Evolutionary conservation across 305 asterid species (phyloP).

Genomic region (Ilex paraguariensis): DNA sequence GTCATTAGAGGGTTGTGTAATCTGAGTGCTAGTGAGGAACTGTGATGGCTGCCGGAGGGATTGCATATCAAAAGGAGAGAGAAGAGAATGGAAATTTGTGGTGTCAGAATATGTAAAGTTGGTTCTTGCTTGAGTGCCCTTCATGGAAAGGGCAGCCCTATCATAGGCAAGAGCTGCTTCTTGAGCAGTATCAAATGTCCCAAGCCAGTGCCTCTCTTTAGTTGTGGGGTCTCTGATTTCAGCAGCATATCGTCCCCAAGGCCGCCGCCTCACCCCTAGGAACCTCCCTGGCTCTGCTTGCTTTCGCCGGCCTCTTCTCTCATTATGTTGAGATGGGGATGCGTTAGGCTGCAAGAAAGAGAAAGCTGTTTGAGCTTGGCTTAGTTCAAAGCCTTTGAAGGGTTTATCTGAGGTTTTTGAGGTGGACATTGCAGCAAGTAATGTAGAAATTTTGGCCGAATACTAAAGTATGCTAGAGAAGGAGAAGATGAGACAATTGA

Average conservation of each 20-base stretch:
- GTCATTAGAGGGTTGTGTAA: slow-evolving; percentile 6
- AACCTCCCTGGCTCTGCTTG: slow-evolving; percentile 81
- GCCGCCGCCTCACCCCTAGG: slow-evolving; percentile 80
- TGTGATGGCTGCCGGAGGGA: slow-evolving; percentile 15
- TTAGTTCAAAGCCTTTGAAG: slow-evolving; percentile 70
- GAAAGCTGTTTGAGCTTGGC: slow-evolving; percentile 76
- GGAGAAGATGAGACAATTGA: background rate
- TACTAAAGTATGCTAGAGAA: background rate
- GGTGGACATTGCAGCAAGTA: slow-evolving; percentile 30
- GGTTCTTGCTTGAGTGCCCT: slow-evolving; percentile 80
- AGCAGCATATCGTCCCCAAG: slow-evolving; percentile 96
- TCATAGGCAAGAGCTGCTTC: slow-evolving; percentile 98
- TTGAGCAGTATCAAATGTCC: slow-evolving; percentile 94
- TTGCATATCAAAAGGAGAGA: slow-evolving; percentile 47
- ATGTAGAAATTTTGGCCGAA: background rate
- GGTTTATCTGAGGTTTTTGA: slow-evolving; percentile 37
- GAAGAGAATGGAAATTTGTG: slow-evolving; percentile 33
- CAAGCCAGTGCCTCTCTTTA: slow-evolving; percentile 94
- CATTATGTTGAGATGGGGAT: slow-evolving; percentile 41
- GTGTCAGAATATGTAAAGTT: slow-evolving; percentile 66
- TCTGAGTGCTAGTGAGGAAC: background rate
- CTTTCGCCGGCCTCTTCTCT: slow-evolving; percentile 71
- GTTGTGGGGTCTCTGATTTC: slow-evolving; percentile 90
- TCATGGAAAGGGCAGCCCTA: slow-evolving; percentile 89
- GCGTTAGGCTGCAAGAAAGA: slow-evolving; percentile 84